A percentile compares a stretch with the other conserved stretches of the same genome.
Evolutionary conservation across 345 rosid genomes (phyloP).

Genomic region (Syzygium aromaticum): DNA sequence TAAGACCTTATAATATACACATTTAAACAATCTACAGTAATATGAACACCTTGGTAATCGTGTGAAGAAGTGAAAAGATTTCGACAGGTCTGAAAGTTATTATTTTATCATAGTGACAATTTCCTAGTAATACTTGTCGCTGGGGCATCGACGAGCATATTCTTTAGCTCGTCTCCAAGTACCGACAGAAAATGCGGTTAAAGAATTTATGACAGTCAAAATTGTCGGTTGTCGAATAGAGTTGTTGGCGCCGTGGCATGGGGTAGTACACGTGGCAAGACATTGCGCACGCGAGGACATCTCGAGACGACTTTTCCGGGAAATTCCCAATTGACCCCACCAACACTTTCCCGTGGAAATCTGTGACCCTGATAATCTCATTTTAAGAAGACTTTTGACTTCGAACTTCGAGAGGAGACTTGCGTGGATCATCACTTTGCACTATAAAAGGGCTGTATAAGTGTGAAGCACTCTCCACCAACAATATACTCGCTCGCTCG

Average conservation of each 20-base stretch:
- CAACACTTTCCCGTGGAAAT: background rate
- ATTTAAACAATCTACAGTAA: background rate
- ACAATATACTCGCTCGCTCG: background rate
- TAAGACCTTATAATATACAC: background rate
- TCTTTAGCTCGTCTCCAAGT: background rate
- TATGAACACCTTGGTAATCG: background rate
- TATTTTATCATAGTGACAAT: background rate
- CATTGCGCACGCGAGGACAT: accelerated
- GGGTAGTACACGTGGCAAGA: accelerated
- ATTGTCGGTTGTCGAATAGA: background rate
- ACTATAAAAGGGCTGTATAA: accelerated
- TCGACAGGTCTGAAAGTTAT: background rate
- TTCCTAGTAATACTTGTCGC: background rate
- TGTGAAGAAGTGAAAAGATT: background rate
- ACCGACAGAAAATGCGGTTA: background rate
- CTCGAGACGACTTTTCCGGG: no score
- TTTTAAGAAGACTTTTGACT: background rate
- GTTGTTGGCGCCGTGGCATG: accelerated
- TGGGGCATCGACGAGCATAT: no score
- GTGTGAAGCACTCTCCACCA: background rate
- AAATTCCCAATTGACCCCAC: background rate
- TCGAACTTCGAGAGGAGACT: background rate
- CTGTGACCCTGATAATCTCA: accelerated
- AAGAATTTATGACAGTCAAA: background rate
- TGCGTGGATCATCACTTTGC: background rate